Base-by-base conservation (phyloP, 805 yeast genomes). In the Komagataella kurtzmanii region DNA sequence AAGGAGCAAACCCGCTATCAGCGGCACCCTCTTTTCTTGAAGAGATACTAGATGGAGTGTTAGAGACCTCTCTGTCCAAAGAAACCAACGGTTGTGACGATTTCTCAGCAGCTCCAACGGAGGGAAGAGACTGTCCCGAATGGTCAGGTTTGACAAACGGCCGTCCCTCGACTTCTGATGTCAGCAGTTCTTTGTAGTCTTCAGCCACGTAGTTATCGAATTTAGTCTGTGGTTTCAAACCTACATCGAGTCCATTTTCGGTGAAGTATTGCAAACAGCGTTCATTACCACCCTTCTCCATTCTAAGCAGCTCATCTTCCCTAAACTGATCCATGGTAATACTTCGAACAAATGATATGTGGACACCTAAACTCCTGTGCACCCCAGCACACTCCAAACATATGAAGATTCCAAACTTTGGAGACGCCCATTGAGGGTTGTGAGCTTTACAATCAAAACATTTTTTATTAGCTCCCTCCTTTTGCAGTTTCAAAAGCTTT, bases 371-470 rank as follows among this genome's bases (percentile, higher is more conserved):
- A 10, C 98, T 95, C 66, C 96, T 77, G 66, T 93, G 99, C 52
- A 85, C 74, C 48, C 99, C 99, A 17, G 99, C 99, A 72, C 99
- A 93, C 65, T 93, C 99, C 45, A 93, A 76, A 68, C 99, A 93
- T 63, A 93, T 91, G 68, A 90, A 93, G 54, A 93, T 86, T 54
- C 99, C 99, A 69, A 91, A 89, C 67, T 93, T 93, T 44, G 98
- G 98, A 12, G 97, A 88, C 1, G 98, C 97, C 99, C 99, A 93
- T 67, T 93, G 99, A 7, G 99, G 99, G 65, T 90, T 91, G 54
- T 96, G 96, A 1, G 97, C 95, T 44, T 72, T 75, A 68, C 99
- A 93, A 66, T 93, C 99, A 66, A 88, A 85, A 68, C 99, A 93
- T 65, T 80, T 83, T 70, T 85, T 88, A 72, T 89, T 88, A 12